A percentile compares a stretch with the other conserved stretches of the same genome.
These are phyloP conservation scores for Penicillium cosmopolitanum DNA, from an alignment of 495 filamentous ascomycete genomes.

Conservation along the genomic window DNA sequence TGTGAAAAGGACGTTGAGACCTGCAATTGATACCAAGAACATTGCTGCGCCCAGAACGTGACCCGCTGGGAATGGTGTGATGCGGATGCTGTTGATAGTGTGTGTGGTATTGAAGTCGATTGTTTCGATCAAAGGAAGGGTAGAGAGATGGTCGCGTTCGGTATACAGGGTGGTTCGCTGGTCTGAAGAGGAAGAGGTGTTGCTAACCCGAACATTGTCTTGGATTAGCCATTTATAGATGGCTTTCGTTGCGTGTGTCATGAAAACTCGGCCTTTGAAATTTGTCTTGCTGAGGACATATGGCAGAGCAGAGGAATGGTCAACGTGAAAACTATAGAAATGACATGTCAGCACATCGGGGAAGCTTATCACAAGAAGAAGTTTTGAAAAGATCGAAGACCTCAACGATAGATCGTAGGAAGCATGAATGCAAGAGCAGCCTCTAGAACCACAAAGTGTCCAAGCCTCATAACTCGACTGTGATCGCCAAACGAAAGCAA, in stretches of 20 bases:
- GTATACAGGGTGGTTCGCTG: constrained; percentile 83
- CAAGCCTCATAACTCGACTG: no score
- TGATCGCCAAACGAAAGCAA: no score
- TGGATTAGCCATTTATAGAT: constrained; percentile 99
- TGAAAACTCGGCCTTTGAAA: constrained; percentile 95
- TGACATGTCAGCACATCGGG: not conserved
- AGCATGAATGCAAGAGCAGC: no score
- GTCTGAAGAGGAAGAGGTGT: constrained; percentile 74
- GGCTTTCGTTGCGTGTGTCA: constrained; percentile 98
- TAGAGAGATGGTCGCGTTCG: constrained; percentile 90
- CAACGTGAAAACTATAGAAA: constrained; percentile 82
- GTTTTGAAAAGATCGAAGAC: not conserved
- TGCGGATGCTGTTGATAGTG: constrained; percentile 91
- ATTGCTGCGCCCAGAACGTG: constrained; percentile 98
- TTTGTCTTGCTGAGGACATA: constrained; percentile 98
- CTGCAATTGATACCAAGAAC: constrained; percentile 96
- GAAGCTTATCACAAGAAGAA: not conserved
- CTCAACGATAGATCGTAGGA: no score
- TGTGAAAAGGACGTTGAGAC: constrained; percentile 93
- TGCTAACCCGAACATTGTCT: constrained; percentile 86
- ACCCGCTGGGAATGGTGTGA: constrained; percentile 94
- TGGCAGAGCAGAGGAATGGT: constrained; percentile 93
- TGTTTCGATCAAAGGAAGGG: constrained; percentile 90
- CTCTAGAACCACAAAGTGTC: not conserved
- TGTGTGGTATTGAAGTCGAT: constrained; percentile 98